phyloP scores from a whole-genome alignment of 1,139 yeast species.

The Yamadazyma dushanensis region DNA sequence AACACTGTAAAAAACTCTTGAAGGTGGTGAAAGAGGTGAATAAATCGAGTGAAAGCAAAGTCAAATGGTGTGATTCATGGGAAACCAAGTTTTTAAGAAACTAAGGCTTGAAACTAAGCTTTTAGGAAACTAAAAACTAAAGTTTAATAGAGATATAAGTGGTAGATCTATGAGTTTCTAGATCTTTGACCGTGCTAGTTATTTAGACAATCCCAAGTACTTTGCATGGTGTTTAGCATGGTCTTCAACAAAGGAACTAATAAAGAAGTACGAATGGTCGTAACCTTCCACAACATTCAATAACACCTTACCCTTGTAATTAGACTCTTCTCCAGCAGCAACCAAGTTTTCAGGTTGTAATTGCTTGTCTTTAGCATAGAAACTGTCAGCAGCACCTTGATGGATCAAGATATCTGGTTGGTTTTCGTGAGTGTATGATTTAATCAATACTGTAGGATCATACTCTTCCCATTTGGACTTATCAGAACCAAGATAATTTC shows the following conservation, averaged over 20 bases:
- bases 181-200: not conserved
- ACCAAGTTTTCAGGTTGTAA: constrained; percentile 75
- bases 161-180: no score
- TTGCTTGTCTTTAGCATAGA: constrained; percentile 61
- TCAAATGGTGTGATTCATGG: constrained; percentile 57
- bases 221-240: constrained; percentile 90
- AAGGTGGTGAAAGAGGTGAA: constrained; percentile 39
- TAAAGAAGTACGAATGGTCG: constrained; percentile 89
- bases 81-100: constrained; percentile 34
- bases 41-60: constrained; percentile 38
- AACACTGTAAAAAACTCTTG: constrained; percentile 31
- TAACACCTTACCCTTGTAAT: constrained; percentile 61
- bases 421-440: constrained; percentile 48
- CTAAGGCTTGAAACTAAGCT: no score
- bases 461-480: constrained; percentile 63
- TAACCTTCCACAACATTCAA: constrained; percentile 75
- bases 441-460: constrained; percentile 79
- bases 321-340: constrained; percentile 59
- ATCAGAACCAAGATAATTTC: constrained; percentile 70
- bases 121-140: not conserved
- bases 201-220: constrained; percentile 36
- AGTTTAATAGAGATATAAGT: not conserved
- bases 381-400: constrained; percentile 76
- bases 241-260: constrained; percentile 76
- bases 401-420: constrained; percentile 73